phyloP scores from a whole-genome alignment of 148 eudicot species.

The Chenopodium berlandieri region DNA sequence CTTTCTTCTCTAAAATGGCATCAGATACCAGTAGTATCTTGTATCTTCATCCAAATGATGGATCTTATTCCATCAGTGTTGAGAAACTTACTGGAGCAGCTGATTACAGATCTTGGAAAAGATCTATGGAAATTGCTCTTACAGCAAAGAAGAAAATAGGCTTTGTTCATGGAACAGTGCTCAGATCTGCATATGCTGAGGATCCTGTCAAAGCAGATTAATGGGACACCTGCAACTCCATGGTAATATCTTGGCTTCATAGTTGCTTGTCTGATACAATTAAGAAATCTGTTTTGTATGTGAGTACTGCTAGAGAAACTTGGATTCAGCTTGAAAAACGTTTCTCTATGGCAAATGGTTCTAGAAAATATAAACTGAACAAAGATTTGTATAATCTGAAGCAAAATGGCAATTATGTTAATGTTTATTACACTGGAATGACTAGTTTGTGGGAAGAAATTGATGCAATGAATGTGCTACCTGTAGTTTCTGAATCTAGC shows the following conservation, averaged over 20 bases:
- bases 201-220: background rate
- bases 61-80: background rate
- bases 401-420: background rate
- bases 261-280: background rate
- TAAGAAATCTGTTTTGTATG: background rate
- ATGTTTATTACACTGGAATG: background rate
- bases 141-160: too few species aligned
- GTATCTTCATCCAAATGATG: background rate
- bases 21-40: too few species aligned
- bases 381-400: background rate
- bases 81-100: background rate
- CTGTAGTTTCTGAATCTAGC: background rate
- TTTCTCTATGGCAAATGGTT: background rate
- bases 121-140: background rate
- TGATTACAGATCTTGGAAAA: background rate
- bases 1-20: too few species aligned
- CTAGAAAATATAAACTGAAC: background rate
- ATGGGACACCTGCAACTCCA: background rate
- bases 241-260: background rate
- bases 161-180: background rate
- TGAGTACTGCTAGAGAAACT: background rate
- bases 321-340: background rate
- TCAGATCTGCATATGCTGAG: too few species aligned
- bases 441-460: background rate
- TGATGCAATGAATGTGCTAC: background rate